Percentiles rank a stretch among this genome's conserved stretches.
Conservation (phyloP, 192 early-diverging fungal species). For the Phlyctochytrium bullatum region DNA sequence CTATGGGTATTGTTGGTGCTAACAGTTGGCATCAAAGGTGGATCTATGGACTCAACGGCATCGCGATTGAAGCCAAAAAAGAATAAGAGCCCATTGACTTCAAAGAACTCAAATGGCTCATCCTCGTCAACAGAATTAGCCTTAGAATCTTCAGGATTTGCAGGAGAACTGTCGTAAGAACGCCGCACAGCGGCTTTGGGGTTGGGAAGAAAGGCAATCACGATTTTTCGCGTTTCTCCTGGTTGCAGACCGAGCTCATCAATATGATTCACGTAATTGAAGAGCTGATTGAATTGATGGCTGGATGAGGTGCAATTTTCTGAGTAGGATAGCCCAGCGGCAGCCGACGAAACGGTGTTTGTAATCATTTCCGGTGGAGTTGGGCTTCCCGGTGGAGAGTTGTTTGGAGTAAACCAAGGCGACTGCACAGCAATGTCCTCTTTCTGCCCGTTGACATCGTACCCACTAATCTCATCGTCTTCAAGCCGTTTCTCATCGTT, state of each 20-base stretch:
- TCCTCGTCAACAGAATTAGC: conserved; percentile 48
- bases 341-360: conserved; percentile 66
- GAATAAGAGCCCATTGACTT: conserved; percentile 79
- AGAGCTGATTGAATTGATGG: conserved; percentile 85
- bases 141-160: background rate
- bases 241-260: conserved; percentile 66
- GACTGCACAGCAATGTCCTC: background rate
- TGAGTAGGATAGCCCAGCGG: conserved; percentile 39
- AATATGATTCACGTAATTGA: conserved; percentile 88
- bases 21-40: too few relatives aligned
- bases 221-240: conserved; percentile 65
- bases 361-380: conserved; percentile 36
- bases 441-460: background rate
- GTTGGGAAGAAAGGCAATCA: conserved; percentile 79
- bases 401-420: background rate
- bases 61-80: conserved; percentile 77
- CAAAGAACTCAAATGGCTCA: conserved; percentile 65
- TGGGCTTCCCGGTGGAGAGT: background rate
- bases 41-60: too few relatives aligned
- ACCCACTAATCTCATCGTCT: background rate
- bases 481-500: background rate
- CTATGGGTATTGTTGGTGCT: too few relatives aligned
- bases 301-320: conserved; percentile 20
- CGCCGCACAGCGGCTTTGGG: conserved; percentile 6
- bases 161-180: too few relatives aligned